Conservation (phyloP, 129 eudicot species). For the Helichrysum umbraculigerum region DNA sequence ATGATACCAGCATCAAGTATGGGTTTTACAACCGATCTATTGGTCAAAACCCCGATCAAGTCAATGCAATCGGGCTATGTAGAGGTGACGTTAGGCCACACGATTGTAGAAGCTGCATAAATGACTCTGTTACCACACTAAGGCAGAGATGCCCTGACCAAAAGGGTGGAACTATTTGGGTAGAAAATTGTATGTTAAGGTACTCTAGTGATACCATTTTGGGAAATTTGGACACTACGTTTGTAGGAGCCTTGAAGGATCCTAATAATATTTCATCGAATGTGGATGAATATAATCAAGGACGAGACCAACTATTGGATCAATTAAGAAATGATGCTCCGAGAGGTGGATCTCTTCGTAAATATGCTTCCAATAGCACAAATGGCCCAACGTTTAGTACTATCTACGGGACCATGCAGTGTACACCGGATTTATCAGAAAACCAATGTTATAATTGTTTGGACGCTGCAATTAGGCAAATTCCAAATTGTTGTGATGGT, state of each 20-base stretch:
- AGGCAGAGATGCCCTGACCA: constrained; percentile 26
- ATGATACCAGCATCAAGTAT: constrained; percentile 15
- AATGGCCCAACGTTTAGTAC: constrained; percentile 5
- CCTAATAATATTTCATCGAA: background rate
- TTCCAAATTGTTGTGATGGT: constrained; percentile 15
- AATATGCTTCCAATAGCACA: constrained; percentile 32
- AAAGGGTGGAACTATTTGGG: constrained; percentile 33
- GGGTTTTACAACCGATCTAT: constrained; percentile 35
- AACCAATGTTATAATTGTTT: constrained; percentile 28
- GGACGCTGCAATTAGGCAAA: background rate
- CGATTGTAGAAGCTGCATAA: constrained; percentile 37
- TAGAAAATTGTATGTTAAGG: constrained; percentile 38
- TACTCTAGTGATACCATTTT: constrained; percentile 41
- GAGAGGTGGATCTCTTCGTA: constrained; percentile 40
- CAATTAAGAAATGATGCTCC: constrained; percentile 33
- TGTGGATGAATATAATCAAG: constrained; percentile 22
- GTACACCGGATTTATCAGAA: constrained; percentile 37
- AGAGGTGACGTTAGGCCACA: constrained; percentile 44
- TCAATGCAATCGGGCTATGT: constrained; percentile 46
- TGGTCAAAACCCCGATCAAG: constrained; percentile 37
- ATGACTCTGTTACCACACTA: constrained; percentile 1
- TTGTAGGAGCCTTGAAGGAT: background rate
- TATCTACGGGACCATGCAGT: constrained; percentile 38
- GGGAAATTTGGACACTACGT: constrained; percentile 1
- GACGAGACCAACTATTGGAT: constrained; percentile 14